Percentiles rank a stretch among this genome's conserved stretches.
Conservation (phyloP, 2,329 filamentous ascomycete species). For the Ophiostoma quercus region DNA sequence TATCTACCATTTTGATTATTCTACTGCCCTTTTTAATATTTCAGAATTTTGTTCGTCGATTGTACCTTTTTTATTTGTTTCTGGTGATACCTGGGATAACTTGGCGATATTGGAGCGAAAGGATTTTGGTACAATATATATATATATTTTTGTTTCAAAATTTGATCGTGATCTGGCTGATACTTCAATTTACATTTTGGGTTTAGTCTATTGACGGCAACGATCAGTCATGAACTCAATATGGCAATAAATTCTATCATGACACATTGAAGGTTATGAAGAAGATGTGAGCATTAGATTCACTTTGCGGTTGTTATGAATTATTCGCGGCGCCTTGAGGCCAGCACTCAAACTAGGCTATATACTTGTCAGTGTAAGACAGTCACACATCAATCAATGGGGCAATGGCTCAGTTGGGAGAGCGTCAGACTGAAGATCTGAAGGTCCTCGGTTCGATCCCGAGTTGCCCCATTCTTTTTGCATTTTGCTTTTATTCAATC, state of each 20-base stretch:
- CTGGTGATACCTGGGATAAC: background rate
- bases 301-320: no score
- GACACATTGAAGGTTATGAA: no score
- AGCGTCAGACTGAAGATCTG: constrained; percentile 25
- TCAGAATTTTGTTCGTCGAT: no score
- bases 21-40: background rate
- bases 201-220: no score
- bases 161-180: no score
- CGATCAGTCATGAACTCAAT: no score
- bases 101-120: background rate
- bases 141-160: no score
- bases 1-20: background rate
- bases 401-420: constrained; percentile 25
- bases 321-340: no score
- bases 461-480: constrained; percentile 21
- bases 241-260: no score
- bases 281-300: no score
- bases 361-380: background rate
- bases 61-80: background rate
- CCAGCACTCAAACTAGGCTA: background rate
- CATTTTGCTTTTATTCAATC: background rate
- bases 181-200: no score
- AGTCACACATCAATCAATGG: background rate
- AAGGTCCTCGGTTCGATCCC: constrained; percentile 25
- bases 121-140: no score